Conservation (phyloP, 2,329 filamentous ascomycete species). For the Metarhizium guizhouense region DNA sequence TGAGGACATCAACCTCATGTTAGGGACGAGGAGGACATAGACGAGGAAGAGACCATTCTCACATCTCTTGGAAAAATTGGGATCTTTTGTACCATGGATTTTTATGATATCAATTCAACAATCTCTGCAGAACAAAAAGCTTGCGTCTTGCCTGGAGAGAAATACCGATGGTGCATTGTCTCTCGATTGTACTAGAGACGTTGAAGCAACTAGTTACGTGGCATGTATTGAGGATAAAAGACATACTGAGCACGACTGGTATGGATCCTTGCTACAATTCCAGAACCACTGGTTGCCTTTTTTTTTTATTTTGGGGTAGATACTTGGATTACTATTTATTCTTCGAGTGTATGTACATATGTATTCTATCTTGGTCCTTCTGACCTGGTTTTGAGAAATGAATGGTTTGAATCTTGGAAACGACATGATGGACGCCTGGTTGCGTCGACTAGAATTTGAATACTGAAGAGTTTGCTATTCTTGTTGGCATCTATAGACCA, state of each 20-base stretch:
- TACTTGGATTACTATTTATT: neutral
- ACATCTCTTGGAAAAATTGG: neutral
- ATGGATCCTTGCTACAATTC: neutral
- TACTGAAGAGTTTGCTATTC: too few relatives aligned
- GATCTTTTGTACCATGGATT: neutral
- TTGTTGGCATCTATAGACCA: too few relatives aligned
- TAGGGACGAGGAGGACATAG: neutral
- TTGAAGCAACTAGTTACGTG: neutral
- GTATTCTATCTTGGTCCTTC: neutral
- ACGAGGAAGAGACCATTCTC: neutral
- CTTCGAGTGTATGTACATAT: neutral
- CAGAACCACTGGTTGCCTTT: neutral
- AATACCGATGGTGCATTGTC: neutral
- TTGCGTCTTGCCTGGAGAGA: neutral
- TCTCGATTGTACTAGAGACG: neutral
- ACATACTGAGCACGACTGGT: neutral
- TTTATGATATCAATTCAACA: conserved; percentile 2
- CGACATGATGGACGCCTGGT: neutral
- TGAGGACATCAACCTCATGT: neutral
- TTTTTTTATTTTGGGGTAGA: neutral
- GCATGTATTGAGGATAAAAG: neutral
- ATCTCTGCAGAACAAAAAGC: neutral
- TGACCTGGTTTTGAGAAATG: neutral
- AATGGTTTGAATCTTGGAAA: neutral
- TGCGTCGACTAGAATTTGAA: too few relatives aligned